Conservation (phyloP, 768 basidiomycete genomes). For the Boletus eberwhitei region DNA sequence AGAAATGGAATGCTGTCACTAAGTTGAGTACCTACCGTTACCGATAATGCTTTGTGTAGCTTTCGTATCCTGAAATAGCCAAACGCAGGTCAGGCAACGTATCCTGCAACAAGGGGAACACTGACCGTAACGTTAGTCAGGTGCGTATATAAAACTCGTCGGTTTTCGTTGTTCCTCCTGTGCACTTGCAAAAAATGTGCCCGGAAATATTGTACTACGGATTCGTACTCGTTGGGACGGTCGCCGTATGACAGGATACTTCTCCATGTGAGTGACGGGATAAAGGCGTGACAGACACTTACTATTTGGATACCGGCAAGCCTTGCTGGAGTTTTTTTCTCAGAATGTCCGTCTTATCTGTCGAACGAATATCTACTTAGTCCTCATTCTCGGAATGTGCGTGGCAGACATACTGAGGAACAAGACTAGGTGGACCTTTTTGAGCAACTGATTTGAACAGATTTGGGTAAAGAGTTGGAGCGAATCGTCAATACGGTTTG, state of each 20-base stretch:
- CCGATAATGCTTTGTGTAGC: slow-evolving; percentile 81
- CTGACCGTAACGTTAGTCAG: slow-evolving; percentile 76
- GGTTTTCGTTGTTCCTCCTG: slow-evolving; percentile 72
- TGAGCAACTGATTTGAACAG: slow-evolving; percentile 75
- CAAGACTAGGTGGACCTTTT: slow-evolving; percentile 59
- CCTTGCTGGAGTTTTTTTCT: slow-evolving; percentile 68
- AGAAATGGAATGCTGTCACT: background rate
- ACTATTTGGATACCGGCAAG: slow-evolving; percentile 78
- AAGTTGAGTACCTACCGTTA: slow-evolving; percentile 51
- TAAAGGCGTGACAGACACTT: slow-evolving; percentile 23
- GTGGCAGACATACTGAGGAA: slow-evolving; percentile 48
- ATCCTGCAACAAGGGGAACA: slow-evolving; percentile 3
- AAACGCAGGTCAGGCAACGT: slow-evolving; percentile 4
- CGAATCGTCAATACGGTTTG: slow-evolving; percentile 84
- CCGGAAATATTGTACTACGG: slow-evolving; percentile 82
- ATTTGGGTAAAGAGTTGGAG: slow-evolving; percentile 86
- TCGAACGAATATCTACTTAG: background rate
- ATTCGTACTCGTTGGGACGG: slow-evolving; percentile 76
- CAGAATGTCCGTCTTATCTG: slow-evolving; percentile 79
- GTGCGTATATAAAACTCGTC: slow-evolving; percentile 78
- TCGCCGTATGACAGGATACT: slow-evolving; percentile 83
- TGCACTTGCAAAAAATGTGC: slow-evolving; percentile 83
- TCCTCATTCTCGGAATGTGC: background rate
- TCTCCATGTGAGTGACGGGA: slow-evolving; percentile 8
- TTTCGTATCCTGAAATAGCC: slow-evolving; percentile 61